Evolutionary conservation across 805 yeast genomes (phyloP).

Genomic region (Zygoascus tannicola): DNA sequence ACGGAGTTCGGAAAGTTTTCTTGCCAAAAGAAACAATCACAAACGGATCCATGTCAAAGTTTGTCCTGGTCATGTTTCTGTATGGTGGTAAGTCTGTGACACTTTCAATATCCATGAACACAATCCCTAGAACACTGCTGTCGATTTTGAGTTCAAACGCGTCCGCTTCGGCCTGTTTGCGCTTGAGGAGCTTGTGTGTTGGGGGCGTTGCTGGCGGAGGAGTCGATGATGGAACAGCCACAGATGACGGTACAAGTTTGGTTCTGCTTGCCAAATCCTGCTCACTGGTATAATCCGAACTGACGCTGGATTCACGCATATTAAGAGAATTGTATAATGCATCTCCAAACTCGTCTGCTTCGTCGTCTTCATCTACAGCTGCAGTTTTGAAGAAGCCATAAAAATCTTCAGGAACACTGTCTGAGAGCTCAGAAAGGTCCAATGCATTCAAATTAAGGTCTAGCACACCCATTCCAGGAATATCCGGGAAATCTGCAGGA

Average conservation of each 20-base stretch:
- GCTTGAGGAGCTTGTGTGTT: too few relatives aligned
- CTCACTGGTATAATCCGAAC: background rate
- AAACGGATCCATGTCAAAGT: slow-evolving; percentile 95
- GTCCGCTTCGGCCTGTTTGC: background rate
- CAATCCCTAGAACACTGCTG: slow-evolving; percentile 45
- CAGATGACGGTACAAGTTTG: background rate
- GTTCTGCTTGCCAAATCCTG: background rate
- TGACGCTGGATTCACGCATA: background rate
- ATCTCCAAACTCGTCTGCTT: slow-evolving; percentile 4
- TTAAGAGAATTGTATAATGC: background rate
- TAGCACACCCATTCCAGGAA: background rate
- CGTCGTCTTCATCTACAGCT: slow-evolving; percentile 1
- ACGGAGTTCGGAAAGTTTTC: slow-evolving; percentile 75
- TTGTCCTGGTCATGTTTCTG: slow-evolving; percentile 56
- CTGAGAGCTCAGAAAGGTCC: background rate
- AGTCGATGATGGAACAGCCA: background rate
- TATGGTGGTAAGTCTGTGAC: slow-evolving; percentile 75
- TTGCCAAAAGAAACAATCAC: slow-evolving; percentile 86
- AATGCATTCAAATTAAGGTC: background rate
- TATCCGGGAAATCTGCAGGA: background rate
- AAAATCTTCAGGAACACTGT: background rate
- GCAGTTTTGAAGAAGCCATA: slow-evolving; percentile 2
- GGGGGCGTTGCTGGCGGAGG: background rate
- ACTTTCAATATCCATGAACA: slow-evolving; percentile 64
- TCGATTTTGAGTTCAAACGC: slow-evolving; percentile 17